Evolutionary conservation across 2,329 filamentous ascomycete species (phyloP), one percentile per base, ranked within the genome.

Genomic region (Sarocladiaceae sp.): DNA sequence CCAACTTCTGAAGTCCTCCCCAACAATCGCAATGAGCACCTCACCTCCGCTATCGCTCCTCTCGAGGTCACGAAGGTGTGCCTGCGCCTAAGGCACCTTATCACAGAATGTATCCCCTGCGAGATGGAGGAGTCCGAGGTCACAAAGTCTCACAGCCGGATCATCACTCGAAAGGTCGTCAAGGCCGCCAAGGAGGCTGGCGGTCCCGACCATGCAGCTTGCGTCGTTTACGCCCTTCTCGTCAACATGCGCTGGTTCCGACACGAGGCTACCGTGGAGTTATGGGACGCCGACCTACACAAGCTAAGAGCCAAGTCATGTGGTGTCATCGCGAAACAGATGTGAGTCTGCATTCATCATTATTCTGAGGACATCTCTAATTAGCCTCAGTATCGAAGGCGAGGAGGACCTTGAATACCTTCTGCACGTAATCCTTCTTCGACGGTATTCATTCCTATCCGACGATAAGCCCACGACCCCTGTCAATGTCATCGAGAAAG

Each of bases 241-340:
- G 82, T 96, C 42, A 80, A 77, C 59, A 80, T 81, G 66, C 73
- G 74, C 51, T 87, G 83, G 83, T 97, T 97, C 70, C 85, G 82
- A 64, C 83, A 82, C 56, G 92, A 97, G 71, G 84, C 90, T 2
- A 56, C 78, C 25, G 68, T 85, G 6, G 94, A 99, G 75, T 81
- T 97, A 2, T 99, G 93, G 90, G 93, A 99, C 68, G 85, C 92
- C 6, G 87, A 90, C 54, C 76, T 97, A 35, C 90, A 96, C 66
- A 72, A 85, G 37, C 74, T 94, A 33, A 83, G 93, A 26, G 90
- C 90, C 2, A 75, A 80, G 2, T 92, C 94, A 13, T 96, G 91
- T 64, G 91, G 97, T 67, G 85, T 97, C 46, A 87, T 99, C 62
- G 92, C 94, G 18, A 99, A 97, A 74, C 76, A 80, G 22, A 74